Percentiles rank a stretch among this genome's conserved stretches.
Evolutionary conservation across 371 early-diverging fungal species (phyloP).

Genomic region (Zancudomyces culisetae): DNA sequence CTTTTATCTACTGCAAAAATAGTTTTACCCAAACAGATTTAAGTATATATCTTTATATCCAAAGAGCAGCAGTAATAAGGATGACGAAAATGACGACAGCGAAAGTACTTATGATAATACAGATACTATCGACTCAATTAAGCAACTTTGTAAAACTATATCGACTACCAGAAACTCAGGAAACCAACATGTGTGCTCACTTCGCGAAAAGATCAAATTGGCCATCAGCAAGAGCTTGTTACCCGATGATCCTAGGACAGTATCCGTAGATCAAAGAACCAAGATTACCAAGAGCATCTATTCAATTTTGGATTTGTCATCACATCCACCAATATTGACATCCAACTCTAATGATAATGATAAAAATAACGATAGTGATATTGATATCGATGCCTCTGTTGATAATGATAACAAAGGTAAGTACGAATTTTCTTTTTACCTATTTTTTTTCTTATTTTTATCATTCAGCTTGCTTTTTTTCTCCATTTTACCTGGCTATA

Average conservation of each 20-base stretch:
- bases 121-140: too few relatives aligned
- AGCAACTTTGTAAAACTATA: too few relatives aligned
- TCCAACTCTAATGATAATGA: too few relatives aligned
- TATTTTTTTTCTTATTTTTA: too few relatives aligned
- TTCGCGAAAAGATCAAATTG: constrained; percentile 17
- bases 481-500: too few relatives aligned
- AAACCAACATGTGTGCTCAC: constrained; percentile 10
- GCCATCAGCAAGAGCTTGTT: constrained; percentile 18
- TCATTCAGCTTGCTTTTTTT: too few relatives aligned
- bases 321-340: too few relatives aligned
- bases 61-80: background rate
- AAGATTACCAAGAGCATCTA: background rate
- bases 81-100: constrained; percentile 5
- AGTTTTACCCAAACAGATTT: constrained; percentile 6
- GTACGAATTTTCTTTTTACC: too few relatives aligned
- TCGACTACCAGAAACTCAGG: constrained; percentile 14
- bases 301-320: background rate
- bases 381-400: too few relatives aligned
- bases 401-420: too few relatives aligned
- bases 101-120: constrained; percentile 8
- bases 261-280: background rate
- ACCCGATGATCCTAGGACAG: background rate
- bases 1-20: background rate
- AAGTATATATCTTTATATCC: constrained; percentile 4
- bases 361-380: too few relatives aligned